Evolutionary conservation across 345 rosid genomes (phyloP), one percentile per base, ranked within the genome.

Genomic region (Angophora floribunda): DNA sequence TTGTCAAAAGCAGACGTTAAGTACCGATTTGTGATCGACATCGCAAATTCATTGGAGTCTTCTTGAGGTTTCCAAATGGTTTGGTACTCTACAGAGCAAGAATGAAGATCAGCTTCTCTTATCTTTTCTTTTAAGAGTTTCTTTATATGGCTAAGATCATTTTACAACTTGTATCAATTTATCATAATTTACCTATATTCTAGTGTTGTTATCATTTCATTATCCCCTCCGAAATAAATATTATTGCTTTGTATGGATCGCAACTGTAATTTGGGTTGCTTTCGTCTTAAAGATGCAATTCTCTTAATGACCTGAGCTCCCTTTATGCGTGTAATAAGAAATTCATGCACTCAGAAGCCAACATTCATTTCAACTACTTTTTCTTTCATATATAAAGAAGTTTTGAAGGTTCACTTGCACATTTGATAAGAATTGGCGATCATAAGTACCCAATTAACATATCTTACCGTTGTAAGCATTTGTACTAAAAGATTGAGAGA

Each of bases 1-100:
- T 85, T 89, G 2, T 82, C 51, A 0, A 89, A 85, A 36, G 90
- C 87, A 1, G 89, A 92, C 52, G 92, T 92, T 32, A 75, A 79
- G 24, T 90, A 89, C 52, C 86, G 92, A 26, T 92, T 92, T 52
- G 91, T 92, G 51, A 90, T 91, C 11, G 92, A 89, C 59, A 50
- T 91, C 14, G 91, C 45, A 13, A 92, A 91, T 32, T 89, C 90
- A 13, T 63, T 89, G 70, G 45, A 65, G n/a, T 85, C 86, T 9
- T 36, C 24, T 36, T 36, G 13, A 70, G 80, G 26, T 17, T 36
- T 70, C 36, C 22, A 21, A 41, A 36, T 17, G 26, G 80, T 4
- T 36, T 4, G 24, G 47, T 36, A 36, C 26, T 70, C 24, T 70
- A 12, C 24, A 6, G 45, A 70, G 24, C 80, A 32, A 32, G 80